Conservation (phyloP, 2,329 filamentous ascomycete genomes). For the Teratosphaeria zuluensis region DNA sequence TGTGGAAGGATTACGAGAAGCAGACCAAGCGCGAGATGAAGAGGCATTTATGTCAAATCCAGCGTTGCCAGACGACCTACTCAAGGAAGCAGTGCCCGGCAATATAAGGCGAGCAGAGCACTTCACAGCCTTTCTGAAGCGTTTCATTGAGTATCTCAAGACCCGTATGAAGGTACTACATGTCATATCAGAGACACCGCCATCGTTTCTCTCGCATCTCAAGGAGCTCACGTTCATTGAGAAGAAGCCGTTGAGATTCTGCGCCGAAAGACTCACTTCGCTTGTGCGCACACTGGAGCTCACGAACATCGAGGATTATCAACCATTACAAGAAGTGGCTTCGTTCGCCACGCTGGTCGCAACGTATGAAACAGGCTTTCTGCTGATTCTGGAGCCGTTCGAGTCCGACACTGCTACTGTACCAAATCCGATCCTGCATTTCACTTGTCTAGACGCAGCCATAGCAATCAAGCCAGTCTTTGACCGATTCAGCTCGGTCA, state of each 20-base stretch:
- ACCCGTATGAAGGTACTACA: conserved; percentile 97
- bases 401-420: conserved; percentile 93
- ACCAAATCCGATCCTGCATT: conserved; percentile 92
- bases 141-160: conserved; percentile 92
- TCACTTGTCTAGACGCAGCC: conserved; percentile 91
- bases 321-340: conserved; percentile 91
- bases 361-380: conserved; percentile 92
- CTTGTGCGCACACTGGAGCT: conserved; percentile 90
- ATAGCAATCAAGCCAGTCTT: conserved; percentile 98
- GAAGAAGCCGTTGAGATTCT: conserved; percentile 88
- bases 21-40: conserved; percentile 82
- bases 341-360: conserved; percentile 93
- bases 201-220: conserved; percentile 84
- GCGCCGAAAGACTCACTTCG: conserved; percentile 86
- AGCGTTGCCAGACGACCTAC: conserved; percentile 81
- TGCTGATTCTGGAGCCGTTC: conserved; percentile 93
- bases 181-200: conserved; percentile 92
- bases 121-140: conserved; percentile 86
- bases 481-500: conserved; percentile 92
- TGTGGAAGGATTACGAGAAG: conserved; percentile 79
- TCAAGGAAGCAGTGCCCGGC: conserved; percentile 91
- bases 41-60: conserved; percentile 97
- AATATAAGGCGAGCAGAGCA: conserved; percentile 95
- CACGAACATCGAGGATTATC: conserved; percentile 96
- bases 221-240: conserved; percentile 97